Conservation (phyloP, 2,329 filamentous ascomycete genomes). For the Aciculosporium take region DNA sequence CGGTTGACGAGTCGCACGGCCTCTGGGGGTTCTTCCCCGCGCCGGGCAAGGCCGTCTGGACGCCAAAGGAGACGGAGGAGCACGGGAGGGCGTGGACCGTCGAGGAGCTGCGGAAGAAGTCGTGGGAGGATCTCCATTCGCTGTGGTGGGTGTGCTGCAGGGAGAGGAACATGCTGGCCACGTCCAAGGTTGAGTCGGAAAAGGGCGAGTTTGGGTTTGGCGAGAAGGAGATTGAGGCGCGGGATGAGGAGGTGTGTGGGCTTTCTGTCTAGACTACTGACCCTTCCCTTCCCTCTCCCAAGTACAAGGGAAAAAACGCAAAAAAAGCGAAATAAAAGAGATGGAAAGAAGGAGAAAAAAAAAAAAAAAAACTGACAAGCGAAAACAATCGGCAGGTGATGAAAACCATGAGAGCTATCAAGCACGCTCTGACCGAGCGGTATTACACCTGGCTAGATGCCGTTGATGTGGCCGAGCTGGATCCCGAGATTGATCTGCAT, state of each 20-base stretch:
- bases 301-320: too few species aligned
- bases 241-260: conserved; percentile 55
- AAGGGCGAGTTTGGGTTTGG: conserved; percentile 61
- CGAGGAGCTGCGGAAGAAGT: conserved; percentile 75
- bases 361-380: conserved; percentile 8
- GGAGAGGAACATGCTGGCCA: conserved; percentile 82
- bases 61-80: conserved; percentile 53
- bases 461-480: conserved; percentile 45
- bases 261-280: too few species aligned
- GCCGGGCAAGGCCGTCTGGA: conserved; percentile 51
- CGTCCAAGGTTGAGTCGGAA: conserved; percentile 53
- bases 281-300: too few species aligned
- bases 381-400: conserved; percentile 40
- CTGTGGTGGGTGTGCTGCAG: conserved; percentile 92
- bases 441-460: conserved; percentile 82
- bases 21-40: conserved; percentile 85
- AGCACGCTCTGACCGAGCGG: conserved; percentile 72
- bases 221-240: conserved; percentile 46
- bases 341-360: too few species aligned
- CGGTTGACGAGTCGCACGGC: conserved; percentile 62
- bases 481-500: conserved; percentile 50
- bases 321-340: too few species aligned
- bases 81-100: conserved; percentile 76
- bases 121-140: conserved; percentile 82
- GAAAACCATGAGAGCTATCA: conserved; percentile 68